Percentiles rank a stretch among this genome's conserved stretches.
Evolutionary conservation across 116 monocot genomes (phyloP).

Genomic region (Iris pallida): DNA sequence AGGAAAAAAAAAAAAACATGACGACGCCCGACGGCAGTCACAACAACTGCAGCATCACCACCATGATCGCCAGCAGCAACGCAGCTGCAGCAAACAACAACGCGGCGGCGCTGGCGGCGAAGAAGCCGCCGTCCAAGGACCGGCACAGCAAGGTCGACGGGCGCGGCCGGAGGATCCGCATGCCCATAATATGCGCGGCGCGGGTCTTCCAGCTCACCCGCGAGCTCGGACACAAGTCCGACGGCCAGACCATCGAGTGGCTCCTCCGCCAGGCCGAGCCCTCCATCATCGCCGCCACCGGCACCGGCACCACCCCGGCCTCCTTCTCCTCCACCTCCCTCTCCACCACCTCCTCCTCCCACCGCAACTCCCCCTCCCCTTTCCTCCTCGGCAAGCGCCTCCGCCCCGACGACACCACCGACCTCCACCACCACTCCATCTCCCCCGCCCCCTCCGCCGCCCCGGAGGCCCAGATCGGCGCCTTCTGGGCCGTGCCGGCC

Average conservation of each 20-base stretch:
- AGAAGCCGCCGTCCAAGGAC: conserved; percentile 47
- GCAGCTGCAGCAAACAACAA: conserved; percentile 1
- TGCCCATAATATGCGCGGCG: conserved; percentile 64
- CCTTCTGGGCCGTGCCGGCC: conserved; percentile 68
- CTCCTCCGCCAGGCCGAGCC: conserved; percentile 65
- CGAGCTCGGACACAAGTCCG: conserved; percentile 63
- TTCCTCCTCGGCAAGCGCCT: conserved; percentile 58
- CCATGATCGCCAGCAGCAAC: background rate
- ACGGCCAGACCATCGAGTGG: conserved; percentile 70
- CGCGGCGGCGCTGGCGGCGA: conserved; percentile 2
- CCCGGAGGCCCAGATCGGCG: conserved; percentile 12
- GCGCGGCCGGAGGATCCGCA: conserved; percentile 47
- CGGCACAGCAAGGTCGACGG: conserved; percentile 64
- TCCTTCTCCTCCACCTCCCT: conserved; percentile 34
- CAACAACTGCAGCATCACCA: background rate
- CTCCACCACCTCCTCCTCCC: conserved; percentile 14
- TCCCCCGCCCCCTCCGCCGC: background rate
- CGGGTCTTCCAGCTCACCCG: conserved; percentile 60
- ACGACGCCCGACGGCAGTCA: conserved; percentile 7
- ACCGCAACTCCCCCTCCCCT: conserved; percentile 12
- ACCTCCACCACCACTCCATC: background rate
- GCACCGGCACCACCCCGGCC: conserved; percentile 54
- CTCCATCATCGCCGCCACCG: conserved; percentile 66
- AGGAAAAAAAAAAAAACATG: background rate
- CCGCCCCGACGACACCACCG: conserved; percentile 22